Base-by-base conservation (phyloP, 768 basidiomycete genomes). In the Mycena polygramma region DNA sequence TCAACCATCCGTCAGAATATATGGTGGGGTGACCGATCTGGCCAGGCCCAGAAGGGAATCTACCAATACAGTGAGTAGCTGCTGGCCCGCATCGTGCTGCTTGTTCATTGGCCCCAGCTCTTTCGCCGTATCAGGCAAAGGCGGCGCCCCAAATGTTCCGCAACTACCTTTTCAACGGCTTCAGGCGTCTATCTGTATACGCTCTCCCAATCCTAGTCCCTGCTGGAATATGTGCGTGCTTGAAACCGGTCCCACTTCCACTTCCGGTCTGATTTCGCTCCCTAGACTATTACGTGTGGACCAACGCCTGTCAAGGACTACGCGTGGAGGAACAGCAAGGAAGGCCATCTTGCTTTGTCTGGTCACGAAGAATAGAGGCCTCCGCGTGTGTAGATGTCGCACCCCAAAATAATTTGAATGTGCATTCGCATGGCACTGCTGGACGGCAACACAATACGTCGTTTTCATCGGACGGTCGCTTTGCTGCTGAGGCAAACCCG, bases 1-100 rank as follows among this genome's bases (percentile, higher is more conserved):
- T 41, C 39, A 67, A 66, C 62, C 37, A n/a, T 4, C 39, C 17
- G 46, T 58, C 5, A 97, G 94, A 92, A 87, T 81, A 84, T 91
- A 60, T 98, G 96, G 96, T 98, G 96, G 95, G 96, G 95, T 83
- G 91, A 93, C 82, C 82, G 82, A 70, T 84, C 86, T 74, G 87
- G 87, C 52, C 85, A 85, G 75, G 91, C 89, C 79, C 91, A 92
- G 77, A 94, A 88, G 82, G 95, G 96, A 61, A 86, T 97, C 68
- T 83, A 88, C 59, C 82, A 86, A 76, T 98, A 97, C 87, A 87
- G 96, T 97, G 77, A 83, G 94, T 89, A 20, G 45, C 53, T 30
- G 35, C 7, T 54, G 43, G 14, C 48, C 52, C 51, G 43, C 43
- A 51, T 48, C 68, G 26, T 51, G 35, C 51, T n/a, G 19, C 43